phyloP scores from a whole-genome alignment of 805 yeast species.

The Candida sonorensis region DNA sequence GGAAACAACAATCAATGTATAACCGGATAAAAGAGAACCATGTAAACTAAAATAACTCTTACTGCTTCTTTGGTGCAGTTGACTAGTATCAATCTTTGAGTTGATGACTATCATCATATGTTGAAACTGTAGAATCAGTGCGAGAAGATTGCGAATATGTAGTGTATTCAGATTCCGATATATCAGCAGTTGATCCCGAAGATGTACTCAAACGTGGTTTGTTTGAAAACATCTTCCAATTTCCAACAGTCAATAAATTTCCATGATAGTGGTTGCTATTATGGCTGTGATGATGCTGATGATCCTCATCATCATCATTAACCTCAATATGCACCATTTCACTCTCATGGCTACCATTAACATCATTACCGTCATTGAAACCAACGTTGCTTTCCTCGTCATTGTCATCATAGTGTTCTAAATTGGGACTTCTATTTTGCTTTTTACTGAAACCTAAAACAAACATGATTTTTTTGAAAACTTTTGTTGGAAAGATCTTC shows the following conservation, averaged over 20 bases:
- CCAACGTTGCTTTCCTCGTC: background rate
- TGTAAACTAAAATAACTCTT: too few species aligned
- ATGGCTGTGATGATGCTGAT: too few species aligned
- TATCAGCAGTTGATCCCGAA: slow-evolving; percentile 7
- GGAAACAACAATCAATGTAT: too few species aligned
- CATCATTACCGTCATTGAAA: slow-evolving; percentile 1
- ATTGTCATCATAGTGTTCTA: slow-evolving; percentile 7
- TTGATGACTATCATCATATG: too few species aligned
- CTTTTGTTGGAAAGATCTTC: slow-evolving; percentile 55
- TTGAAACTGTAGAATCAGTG: too few species aligned
- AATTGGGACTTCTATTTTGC: slow-evolving; percentile 6
- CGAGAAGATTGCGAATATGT: too few species aligned
- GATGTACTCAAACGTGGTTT: slow-evolving; percentile 17
- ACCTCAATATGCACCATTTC: too few species aligned
- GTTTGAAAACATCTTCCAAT: slow-evolving; percentile 7
- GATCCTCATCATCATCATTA: too few species aligned
- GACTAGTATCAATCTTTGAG: too few species aligned
- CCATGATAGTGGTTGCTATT: too few species aligned
- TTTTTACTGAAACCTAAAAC: slow-evolving; percentile 15
- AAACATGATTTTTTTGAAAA: slow-evolving; percentile 30
- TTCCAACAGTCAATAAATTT: slow-evolving; percentile 12
- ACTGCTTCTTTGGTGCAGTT: too few species aligned
- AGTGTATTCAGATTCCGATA: slow-evolving; percentile 11
- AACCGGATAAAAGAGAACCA: too few species aligned
- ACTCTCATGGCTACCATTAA: slow-evolving; percentile 6